These are phyloP conservation scores for Geotrichum phurueaensis DNA, from an alignment of 1,139 yeast species.

Conservation along the genomic window DNA sequence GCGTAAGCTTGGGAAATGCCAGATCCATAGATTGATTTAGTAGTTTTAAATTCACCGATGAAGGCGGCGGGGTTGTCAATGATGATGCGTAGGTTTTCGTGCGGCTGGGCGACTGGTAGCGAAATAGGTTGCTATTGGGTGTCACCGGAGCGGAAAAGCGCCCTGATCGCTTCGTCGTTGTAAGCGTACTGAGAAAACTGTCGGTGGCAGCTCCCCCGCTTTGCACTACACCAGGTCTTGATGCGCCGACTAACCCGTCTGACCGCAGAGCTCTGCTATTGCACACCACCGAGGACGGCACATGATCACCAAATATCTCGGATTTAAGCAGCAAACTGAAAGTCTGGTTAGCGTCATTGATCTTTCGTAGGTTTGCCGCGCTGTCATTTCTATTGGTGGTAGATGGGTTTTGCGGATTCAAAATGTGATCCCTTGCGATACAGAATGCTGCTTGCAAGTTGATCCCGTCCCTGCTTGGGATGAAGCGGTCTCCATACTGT, in stretches of 20 bases:
- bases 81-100: slow-evolving; percentile 3
- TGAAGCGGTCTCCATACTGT: slow-evolving; percentile 62
- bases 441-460: slow-evolving; percentile 86
- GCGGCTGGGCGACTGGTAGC: slow-evolving; percentile 28
- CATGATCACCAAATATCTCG: slow-evolving; percentile 84
- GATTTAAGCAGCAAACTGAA: slow-evolving; percentile 82
- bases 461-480: slow-evolving; percentile 79
- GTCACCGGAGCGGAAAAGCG: slow-evolving; percentile 37
- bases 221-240: neutral
- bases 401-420: slow-evolving; percentile 23
- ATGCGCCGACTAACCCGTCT: slow-evolving; percentile 15
- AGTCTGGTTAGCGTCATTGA: slow-evolving; percentile 79
- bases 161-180: slow-evolving; percentile 29
- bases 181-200: slow-evolving; percentile 13
- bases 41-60: too few species aligned
- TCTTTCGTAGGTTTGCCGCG: slow-evolving; percentile 62
- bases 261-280: slow-evolving; percentile 35
- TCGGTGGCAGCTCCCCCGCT: slow-evolving; percentile 1
- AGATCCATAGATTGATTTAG: too few species aligned
- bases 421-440: slow-evolving; percentile 46
- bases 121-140: slow-evolving; percentile 34
- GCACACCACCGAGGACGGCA: slow-evolving; percentile 42
- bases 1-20: too few species aligned
- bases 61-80: neutral
- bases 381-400: slow-evolving; percentile 39